phyloP scores from a whole-genome alignment of 805 yeast species.

The Candida peoriensis region DNA sequence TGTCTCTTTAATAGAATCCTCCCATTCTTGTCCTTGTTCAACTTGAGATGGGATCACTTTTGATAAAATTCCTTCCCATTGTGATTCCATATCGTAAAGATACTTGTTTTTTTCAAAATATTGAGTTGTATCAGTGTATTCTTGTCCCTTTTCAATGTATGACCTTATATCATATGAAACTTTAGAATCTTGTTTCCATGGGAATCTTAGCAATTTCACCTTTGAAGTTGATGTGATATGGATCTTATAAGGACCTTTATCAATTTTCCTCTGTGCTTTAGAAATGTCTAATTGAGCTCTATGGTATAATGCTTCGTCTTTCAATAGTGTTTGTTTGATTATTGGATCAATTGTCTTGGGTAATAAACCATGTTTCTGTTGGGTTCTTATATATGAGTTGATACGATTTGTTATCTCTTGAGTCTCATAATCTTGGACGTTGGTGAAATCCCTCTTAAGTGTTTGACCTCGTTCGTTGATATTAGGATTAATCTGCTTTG shows the following conservation, averaged over 20 bases:
- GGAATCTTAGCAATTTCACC: constrained; percentile 15
- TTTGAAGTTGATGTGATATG: constrained; percentile 10
- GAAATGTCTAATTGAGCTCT: constrained; percentile 13
- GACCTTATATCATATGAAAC: constrained; percentile 13
- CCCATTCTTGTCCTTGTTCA: too few species aligned
- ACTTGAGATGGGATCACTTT: too few species aligned
- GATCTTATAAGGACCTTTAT: constrained; percentile 17
- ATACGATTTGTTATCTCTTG: constrained; percentile 14
- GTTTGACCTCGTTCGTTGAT: constrained; percentile 8
- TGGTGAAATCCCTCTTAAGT: constrained; percentile 15
- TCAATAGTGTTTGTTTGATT: constrained; percentile 8
- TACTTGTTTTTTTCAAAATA: constrained; percentile 8
- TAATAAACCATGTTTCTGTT: constrained; percentile 11
- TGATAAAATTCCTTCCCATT: constrained; percentile 11
- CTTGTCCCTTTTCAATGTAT: constrained; percentile 11
- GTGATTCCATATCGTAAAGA: constrained; percentile 11
- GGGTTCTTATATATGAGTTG: constrained; percentile 9
- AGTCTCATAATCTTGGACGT: constrained; percentile 12
- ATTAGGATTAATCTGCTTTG: too few species aligned
- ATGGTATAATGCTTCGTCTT: constrained; percentile 18
- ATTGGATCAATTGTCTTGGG: constrained; percentile 17
- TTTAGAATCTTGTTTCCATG: constrained; percentile 14
- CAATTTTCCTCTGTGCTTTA: constrained; percentile 2
- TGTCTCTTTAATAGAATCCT: constrained; percentile 18
- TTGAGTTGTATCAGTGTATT: constrained; percentile 8